These are phyloP conservation scores for Boletus rubropictus DNA, from an alignment of 768 basidiomycete species.

Conservation along the genomic window DNA sequence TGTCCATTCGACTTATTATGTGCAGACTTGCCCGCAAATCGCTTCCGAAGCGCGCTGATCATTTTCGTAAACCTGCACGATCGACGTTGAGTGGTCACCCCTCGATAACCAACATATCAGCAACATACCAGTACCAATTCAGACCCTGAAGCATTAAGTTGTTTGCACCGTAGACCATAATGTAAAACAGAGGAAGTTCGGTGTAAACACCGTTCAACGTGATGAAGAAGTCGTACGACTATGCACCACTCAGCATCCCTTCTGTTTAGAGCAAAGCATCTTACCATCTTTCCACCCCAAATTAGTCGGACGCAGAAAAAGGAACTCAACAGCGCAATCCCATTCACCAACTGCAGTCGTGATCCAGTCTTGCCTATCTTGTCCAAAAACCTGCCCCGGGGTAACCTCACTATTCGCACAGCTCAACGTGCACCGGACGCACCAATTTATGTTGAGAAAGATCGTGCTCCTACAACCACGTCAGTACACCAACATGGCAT, in stretches of 20 bases:
- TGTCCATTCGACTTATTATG: constrained; percentile 10
- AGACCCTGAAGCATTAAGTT: constrained; percentile 65
- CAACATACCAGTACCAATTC: constrained; percentile 71
- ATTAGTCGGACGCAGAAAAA: constrained; percentile 71
- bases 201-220: constrained; percentile 52
- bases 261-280: background rate
- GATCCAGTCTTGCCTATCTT: constrained; percentile 70
- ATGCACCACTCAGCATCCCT: constrained; percentile 3
- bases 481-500: constrained; percentile 3
- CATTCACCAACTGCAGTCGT: constrained; percentile 65
- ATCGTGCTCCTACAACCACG: constrained; percentile 57
- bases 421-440: constrained; percentile 10
- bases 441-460: constrained; percentile 89
- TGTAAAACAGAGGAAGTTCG: constrained; percentile 47
- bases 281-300: constrained; percentile 53
- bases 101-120: background rate
- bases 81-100: background rate
- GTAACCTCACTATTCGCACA: background rate
- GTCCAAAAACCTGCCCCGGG: constrained; percentile 58
- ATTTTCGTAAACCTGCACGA: constrained; percentile 61
- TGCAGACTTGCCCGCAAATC: constrained; percentile 39
- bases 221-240: constrained; percentile 65
- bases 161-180: constrained; percentile 47
- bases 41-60: constrained; percentile 57
- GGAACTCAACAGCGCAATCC: constrained; percentile 53